Evolutionary conservation across 2,329 filamentous ascomycete species (phyloP).

Genomic region (Aspergillus awamori): DNA sequence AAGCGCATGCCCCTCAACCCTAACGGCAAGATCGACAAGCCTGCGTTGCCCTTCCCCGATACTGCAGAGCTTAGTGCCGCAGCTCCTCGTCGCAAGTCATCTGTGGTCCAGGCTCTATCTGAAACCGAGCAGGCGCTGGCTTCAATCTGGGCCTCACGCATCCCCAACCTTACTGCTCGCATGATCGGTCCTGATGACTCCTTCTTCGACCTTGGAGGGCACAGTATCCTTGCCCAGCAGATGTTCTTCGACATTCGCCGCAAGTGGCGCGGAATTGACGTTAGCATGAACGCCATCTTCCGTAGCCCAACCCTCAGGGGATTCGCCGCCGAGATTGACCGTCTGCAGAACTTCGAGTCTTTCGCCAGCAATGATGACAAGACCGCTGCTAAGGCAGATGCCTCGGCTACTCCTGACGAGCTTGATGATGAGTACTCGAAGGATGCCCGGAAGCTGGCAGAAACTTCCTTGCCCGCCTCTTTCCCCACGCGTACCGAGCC

Average conservation of each 20-base stretch:
- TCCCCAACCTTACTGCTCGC: conserved; percentile 67
- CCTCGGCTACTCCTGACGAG: conserved; percentile 32
- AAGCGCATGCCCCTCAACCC: conserved; percentile 76
- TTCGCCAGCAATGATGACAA: conserved; percentile 46
- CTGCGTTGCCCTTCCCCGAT: conserved; percentile 79
- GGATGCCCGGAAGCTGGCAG: conserved; percentile 52
- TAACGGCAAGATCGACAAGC: conserved; percentile 83
- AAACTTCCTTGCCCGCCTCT: conserved; percentile 52
- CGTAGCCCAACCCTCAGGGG: conserved; percentile 64
- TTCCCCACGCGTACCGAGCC: conserved; percentile 41
- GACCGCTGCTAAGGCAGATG: conserved; percentile 48
- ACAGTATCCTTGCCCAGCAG: conserved; percentile 79
- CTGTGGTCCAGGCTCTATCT: conserved; percentile 50
- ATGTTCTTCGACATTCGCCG: conserved; percentile 72
- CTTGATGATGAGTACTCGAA: conserved; percentile 54
- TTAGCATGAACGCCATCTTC: conserved; percentile 73
- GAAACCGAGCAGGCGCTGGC: conserved; percentile 70
- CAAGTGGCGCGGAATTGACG: conserved; percentile 63
- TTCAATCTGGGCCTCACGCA: conserved; percentile 71
- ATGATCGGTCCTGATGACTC: conserved; percentile 64
- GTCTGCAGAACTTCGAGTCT: conserved; percentile 51
- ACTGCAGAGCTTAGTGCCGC: conserved; percentile 65
- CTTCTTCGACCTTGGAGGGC: conserved; percentile 81
- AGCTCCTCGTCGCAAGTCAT: conserved; percentile 53
- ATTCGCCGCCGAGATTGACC: conserved; percentile 60